Evolutionary conservation across 176 grass and related monocot species (phyloP).

Genomic region (Areca catechu): DNA sequence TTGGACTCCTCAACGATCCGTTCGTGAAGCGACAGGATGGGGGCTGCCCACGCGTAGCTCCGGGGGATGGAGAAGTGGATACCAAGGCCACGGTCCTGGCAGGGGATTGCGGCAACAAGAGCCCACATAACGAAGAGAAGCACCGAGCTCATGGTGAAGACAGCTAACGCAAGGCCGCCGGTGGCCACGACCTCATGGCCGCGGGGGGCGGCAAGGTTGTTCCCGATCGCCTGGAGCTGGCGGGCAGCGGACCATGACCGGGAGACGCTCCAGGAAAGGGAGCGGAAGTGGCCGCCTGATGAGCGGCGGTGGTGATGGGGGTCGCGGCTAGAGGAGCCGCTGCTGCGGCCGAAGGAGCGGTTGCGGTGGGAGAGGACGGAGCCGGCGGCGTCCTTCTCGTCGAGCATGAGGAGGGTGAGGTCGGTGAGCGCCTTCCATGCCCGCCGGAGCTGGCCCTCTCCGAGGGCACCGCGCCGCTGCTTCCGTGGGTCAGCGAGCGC

Average conservation of each 20-base stretch:
- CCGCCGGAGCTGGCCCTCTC: conserved; percentile 68
- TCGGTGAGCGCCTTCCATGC: conserved; percentile 66
- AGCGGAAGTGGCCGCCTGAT: conserved; percentile 64
- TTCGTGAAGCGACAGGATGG: conserved; percentile 64
- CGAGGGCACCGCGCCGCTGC: conserved; percentile 4
- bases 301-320: conserved; percentile 17
- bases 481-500: conserved; percentile 19
- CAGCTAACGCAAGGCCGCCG: conserved; percentile 32
- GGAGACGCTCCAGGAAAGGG: conserved; percentile 93
- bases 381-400: conserved; percentile 46
- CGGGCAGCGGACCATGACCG: conserved; percentile 80
- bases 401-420: conserved; percentile 65
- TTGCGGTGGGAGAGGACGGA: conserved; percentile 60
- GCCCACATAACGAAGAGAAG: conserved; percentile 74
- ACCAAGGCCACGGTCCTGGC: conserved; percentile 76
- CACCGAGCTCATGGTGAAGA: conserved; percentile 61
- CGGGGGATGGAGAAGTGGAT: conserved; percentile 34
- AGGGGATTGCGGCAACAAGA: conserved; percentile 68
- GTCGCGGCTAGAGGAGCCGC: conserved; percentile 26
- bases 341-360: conserved; percentile 83
- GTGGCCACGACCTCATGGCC: conserved; percentile 39
- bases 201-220: conserved; percentile 51
- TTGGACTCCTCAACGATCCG: conserved; percentile 69
- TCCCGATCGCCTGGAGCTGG: conserved; percentile 72
- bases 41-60: conserved; percentile 60